A percentile compares a stretch with the other conserved stretches of the same genome.
Conservation (phyloP, 2,329 filamentous ascomycete species). For the Lasiodiplodia gonubiensis region DNA sequence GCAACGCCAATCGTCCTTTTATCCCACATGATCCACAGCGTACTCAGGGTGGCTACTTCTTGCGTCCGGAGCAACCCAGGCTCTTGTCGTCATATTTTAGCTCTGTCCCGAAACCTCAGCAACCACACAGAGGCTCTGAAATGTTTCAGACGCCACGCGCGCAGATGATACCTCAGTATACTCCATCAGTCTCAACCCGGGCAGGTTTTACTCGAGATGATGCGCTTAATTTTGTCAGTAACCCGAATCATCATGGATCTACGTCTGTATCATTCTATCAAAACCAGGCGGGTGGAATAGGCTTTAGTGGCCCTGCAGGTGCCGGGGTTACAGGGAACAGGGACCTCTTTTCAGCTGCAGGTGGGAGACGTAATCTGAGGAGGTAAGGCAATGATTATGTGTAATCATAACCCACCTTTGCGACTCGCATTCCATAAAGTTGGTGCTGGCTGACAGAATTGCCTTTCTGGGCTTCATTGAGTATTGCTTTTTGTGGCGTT, state of each 20-base stretch:
- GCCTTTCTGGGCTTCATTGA: neutral
- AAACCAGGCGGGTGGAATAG: neutral
- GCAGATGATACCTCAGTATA: neutral
- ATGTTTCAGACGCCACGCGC: neutral
- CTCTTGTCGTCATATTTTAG: slow-evolving; percentile 23
- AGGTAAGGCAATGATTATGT: neutral
- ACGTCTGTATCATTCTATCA: slow-evolving; percentile 8
- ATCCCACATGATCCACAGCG: neutral
- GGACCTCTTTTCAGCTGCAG: slow-evolving; percentile 10
- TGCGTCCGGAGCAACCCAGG: slow-evolving; percentile 1
- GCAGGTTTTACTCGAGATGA: neutral
- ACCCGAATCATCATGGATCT: neutral
- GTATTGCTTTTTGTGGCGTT: neutral
- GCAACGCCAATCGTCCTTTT: neutral
- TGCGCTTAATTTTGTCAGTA: neutral
- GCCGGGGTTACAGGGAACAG: neutral
- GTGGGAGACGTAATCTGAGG: slow-evolving; percentile 14
- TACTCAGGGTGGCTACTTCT: neutral
- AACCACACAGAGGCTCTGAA: neutral
- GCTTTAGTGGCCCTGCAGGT: neutral
- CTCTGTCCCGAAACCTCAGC: neutral
- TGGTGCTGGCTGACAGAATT: neutral
- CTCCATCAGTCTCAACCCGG: neutral
- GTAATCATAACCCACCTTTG: neutral
- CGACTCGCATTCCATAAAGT: neutral